Base-by-base conservation (phyloP, 306 rosid genomes). In the Vigna radiata region DNA sequence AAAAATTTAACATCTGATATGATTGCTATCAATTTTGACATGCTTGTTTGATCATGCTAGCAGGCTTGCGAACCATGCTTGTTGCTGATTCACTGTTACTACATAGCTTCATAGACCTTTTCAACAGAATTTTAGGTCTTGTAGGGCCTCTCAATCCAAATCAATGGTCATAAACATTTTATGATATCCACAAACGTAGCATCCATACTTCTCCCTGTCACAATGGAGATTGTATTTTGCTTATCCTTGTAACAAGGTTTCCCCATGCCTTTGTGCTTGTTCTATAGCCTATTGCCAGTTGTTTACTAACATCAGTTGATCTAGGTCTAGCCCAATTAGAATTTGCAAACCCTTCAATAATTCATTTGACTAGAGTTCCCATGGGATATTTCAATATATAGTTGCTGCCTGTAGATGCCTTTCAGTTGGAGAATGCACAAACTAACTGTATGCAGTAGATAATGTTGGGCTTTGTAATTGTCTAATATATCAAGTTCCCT, bases 151-250 rank as follows among this genome's bases (percentile, higher is more conserved):
- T 37, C 3, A 8, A 17, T 63, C 69, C 69, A 62, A 33, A n/a
- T 33, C 37, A n/a, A 17, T 62, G 33, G 27, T 17, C 16, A 63
- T 33, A 61, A 61, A 3, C 67, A 10, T 60, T 29, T 19, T 31
- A 14, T 3, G 21, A 15, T 60, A n/a, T 14, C 21, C 23, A 60
- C 73, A 91, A 91, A 83, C 33, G 0, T 29, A 29, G 33, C 33
- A 29, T 29, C 33, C 33, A 2, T 60, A 41, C 15, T 3, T 29
- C 23, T 61, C 46, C 46, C n/a, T 33, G 3, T 23, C 44, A 61
- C 46, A 61, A 15, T 13, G 12, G 63, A 48, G 27, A 60, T 31
- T 60, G 44, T 3, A 60, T 60, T 60, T 60, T 14, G 67, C 44
- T 61, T 27, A n/a, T 59, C 18, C 41, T 0, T 59, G 65, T 58